Evolutionary conservation across 176 grass and related monocot species (phyloP), one percentile per base, ranked within the genome.

Genomic region (Tuctoria greenei): DNA sequence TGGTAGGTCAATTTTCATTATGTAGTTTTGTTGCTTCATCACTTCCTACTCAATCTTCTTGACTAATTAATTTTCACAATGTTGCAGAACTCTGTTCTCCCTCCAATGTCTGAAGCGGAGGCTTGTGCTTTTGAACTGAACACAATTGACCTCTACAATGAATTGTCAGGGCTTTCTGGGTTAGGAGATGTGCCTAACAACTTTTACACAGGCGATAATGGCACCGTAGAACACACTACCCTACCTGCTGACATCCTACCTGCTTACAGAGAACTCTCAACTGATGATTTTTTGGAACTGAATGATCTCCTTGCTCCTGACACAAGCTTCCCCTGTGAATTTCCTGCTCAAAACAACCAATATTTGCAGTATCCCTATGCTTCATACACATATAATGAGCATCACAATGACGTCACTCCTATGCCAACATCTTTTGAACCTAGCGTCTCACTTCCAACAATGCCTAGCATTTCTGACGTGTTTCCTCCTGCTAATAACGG

Each of bases 231-330:
- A 51, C 56, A 56, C 43, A 25, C 5, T 8, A 25, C 59, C 5
- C n/a, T 86, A 12, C 72, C 66, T 16, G 31, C 79, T 7, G 44
- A 71, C 25, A n/a, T n/a, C 5, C n/a, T 86, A 12, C 72, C 66
- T 16, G 31, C 79, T 7, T 39, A 71, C 25, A 54, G 79, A 38
- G 76, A 84, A 76, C 28, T 91, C 41, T 76, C 66, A 0, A 60
- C 41, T 75, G 75, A 88, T 40, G 64, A 99, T 23, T 95, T 50
- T 77, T 3, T 92, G 7, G 86, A 90, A 59, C 74, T 95, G 35
- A 87, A 86, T 61, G 89, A 92, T 76, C 54, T 99, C 54, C 15
- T 23, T 28, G 67, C 59, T 75, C 74, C 68, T 66, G 79, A 77
- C 36, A 27, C 46, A 79, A 64, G 55, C 27, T 55, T 62, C 27